phyloP scores from a whole-genome alignment of 192 early-diverging fungal genomes.

The Physocladia obscura region DNA sequence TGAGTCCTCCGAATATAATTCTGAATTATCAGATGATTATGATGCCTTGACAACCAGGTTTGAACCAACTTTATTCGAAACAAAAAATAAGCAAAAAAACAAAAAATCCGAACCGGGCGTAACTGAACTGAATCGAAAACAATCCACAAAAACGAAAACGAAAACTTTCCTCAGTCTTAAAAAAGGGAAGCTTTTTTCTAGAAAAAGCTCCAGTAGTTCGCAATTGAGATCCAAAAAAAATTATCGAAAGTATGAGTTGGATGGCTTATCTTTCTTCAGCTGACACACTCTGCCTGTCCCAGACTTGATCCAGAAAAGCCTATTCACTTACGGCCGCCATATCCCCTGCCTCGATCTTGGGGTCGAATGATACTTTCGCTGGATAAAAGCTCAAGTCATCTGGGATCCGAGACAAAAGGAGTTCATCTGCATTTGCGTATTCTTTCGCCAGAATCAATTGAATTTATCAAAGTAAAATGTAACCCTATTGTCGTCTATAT shows the following conservation, averaged over 20 bases:
- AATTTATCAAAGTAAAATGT: neutral
- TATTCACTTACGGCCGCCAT: slow-evolving; percentile 14
- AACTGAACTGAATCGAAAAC: no score
- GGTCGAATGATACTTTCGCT: neutral
- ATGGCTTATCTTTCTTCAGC: no score
- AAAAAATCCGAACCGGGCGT: no score
- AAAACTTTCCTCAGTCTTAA: no score
- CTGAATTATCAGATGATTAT: neutral
- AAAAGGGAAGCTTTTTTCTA: no score
- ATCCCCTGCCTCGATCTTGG: slow-evolving; percentile 8
- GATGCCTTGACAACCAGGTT: neutral
- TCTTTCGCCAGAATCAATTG: slow-evolving; percentile 2
- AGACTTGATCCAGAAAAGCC: slow-evolving; percentile 23
- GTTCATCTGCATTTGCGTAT: neutral
- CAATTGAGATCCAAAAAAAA: no score
- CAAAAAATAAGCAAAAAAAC: neutral
- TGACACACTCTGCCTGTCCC: no score
- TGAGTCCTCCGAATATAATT: neutral
- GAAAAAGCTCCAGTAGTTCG: no score
- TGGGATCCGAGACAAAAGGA: neutral
- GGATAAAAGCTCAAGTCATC: neutral
- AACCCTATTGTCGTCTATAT: slow-evolving; percentile 18
- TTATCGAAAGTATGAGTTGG: no score
- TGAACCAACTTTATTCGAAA: neutral
- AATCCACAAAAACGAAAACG: no score